Conservation (phyloP, 371 early-diverging fungal species). For the Mortierella sp. region DNA sequence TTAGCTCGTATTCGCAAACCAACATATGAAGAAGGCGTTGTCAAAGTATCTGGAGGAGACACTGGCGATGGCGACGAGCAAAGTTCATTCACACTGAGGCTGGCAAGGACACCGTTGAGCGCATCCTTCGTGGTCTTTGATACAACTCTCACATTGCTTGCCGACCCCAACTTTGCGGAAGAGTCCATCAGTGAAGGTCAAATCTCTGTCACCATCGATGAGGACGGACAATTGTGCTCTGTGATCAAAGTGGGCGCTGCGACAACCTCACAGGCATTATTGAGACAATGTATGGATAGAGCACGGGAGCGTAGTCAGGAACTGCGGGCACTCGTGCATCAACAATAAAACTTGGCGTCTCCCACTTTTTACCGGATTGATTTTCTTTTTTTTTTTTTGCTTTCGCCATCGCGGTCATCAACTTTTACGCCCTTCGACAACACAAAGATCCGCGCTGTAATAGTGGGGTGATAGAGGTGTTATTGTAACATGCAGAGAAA, state of each 20-base stretch:
- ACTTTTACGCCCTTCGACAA: not conserved
- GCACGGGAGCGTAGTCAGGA: conserved; percentile 59
- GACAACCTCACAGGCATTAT: conserved; percentile 47
- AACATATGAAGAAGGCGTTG: conserved; percentile 67
- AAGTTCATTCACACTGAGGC: conserved; percentile 57
- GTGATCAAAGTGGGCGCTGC: conserved; percentile 68
- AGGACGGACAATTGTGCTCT: conserved; percentile 59
- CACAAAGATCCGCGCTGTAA: not conserved
- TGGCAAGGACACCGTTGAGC: conserved; percentile 68
- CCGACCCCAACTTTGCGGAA: conserved; percentile 83
- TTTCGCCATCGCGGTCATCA: too few relatives aligned
- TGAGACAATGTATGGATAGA: conserved; percentile 58
- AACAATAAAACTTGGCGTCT: not conserved
- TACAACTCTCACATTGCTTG: conserved; percentile 61
- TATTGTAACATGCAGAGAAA: conserved; percentile 19
- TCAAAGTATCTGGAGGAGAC: conserved; percentile 62
- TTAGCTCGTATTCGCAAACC: conserved; percentile 76
- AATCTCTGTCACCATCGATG: conserved; percentile 73
- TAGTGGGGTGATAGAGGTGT: too few relatives aligned
- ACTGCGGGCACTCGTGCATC: conserved; percentile 42
- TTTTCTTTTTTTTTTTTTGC: too few relatives aligned
- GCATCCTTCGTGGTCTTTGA: conserved; percentile 79
- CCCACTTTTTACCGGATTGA: not conserved
- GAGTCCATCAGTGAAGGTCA: conserved; percentile 67
- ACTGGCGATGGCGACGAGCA: conserved; percentile 12